Conservation (phyloP, 169 alveolate species). For the Babesia ovata region DNA sequence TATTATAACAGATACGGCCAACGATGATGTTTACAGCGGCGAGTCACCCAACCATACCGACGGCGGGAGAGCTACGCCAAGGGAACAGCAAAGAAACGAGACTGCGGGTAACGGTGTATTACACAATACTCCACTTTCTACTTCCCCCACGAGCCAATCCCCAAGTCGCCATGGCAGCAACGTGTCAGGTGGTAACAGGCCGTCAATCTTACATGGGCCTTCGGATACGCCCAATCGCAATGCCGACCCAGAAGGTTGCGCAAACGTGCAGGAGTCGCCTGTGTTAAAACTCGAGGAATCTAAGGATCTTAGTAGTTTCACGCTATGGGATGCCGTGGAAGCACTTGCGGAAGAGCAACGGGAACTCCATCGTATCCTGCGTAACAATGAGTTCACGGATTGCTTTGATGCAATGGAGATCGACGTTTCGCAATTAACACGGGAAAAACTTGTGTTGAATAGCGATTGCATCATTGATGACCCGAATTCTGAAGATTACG, state of each 20-base stretch:
- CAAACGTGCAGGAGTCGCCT: neutral
- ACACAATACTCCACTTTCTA: neutral
- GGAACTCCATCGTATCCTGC: conserved; percentile 22
- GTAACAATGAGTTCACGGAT: neutral
- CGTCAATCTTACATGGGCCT: neutral
- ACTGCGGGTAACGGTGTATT: too few species aligned
- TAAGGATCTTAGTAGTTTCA: conserved; percentile 46
- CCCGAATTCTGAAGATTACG: conserved; percentile 25
- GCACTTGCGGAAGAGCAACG: conserved; percentile 31
- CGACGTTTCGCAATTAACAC: conserved; percentile 14
- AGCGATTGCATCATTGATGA: conserved; percentile 35
- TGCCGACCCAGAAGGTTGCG: too few species aligned
- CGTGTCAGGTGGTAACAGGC: neutral
- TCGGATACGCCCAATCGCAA: neutral
- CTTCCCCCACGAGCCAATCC: too few species aligned
- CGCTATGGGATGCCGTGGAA: conserved; percentile 68
- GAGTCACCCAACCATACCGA: neutral
- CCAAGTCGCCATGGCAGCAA: neutral
- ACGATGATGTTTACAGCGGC: neutral
- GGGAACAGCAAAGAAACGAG: too few species aligned
- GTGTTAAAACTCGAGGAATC: conserved; percentile 14
- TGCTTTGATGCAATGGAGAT: conserved; percentile 61
- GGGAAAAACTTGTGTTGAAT: conserved; percentile 23
- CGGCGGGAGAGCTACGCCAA: neutral
- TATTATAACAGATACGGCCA: neutral